phyloP scores from a whole-genome alignment of 768 basidiomycete genomes.

The Lentinus brumalis region DNA sequence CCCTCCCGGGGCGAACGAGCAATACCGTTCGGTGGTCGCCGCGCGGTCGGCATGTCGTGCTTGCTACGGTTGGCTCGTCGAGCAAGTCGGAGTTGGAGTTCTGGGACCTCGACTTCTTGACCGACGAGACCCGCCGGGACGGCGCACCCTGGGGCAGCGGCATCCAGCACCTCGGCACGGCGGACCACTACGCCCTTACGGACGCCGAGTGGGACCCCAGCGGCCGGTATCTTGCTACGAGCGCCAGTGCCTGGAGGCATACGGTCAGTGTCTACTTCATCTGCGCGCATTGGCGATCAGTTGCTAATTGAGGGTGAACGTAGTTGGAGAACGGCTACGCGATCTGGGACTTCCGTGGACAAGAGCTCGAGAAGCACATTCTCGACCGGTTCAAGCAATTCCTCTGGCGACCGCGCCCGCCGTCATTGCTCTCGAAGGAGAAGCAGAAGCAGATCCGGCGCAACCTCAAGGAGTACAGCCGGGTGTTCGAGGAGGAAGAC shows the following conservation, averaged over 20 bases:
- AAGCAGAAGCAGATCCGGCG: conserved; percentile 84
- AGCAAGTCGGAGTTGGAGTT: conserved; percentile 97
- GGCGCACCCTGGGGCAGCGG: conserved; percentile 70
- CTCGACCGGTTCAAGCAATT: conserved; percentile 98
- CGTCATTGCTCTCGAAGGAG: conserved; percentile 82
- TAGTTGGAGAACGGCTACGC: conserved; percentile 96
- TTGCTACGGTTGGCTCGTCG: conserved; percentile 94
- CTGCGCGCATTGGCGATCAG: not conserved
- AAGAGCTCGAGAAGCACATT: conserved; percentile 86
- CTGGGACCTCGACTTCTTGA: conserved; percentile 95
- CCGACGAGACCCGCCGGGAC: conserved; percentile 57
- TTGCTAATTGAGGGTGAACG: not conserved
- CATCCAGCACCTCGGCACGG: conserved; percentile 81
- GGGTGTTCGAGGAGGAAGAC: conserved; percentile 94
- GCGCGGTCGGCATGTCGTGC: conserved; percentile 90
- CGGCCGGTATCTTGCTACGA: conserved; percentile 90
- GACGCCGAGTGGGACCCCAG: conserved; percentile 99
- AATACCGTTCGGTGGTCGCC: conserved; percentile 98
- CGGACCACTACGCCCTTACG: conserved; percentile 96
- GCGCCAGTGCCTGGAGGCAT: conserved; percentile 93
- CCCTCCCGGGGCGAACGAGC: conserved; percentile 78
- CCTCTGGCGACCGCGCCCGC: conserved; percentile 96
- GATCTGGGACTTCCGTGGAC: conserved; percentile 98
- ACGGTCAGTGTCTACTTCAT: conserved; percentile 56
- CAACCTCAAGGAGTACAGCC: conserved; percentile 90